phyloP scores from a whole-genome alignment of 2,329 filamentous ascomycete species.

The Lachnellula hyalina region DNA sequence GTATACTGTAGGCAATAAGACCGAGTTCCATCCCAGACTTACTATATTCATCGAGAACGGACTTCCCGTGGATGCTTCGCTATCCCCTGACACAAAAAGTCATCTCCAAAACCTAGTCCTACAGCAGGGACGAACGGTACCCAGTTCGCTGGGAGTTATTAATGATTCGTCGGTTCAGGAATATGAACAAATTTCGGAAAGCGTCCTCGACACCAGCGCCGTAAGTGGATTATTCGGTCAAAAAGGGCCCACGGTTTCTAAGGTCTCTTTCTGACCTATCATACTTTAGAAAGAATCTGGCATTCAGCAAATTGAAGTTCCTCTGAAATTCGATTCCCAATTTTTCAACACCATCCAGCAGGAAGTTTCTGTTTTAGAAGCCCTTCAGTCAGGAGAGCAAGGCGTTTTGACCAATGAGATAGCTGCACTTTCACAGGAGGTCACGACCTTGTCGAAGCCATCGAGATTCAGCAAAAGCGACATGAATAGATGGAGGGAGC shows the following conservation, averaged over 20 bases:
- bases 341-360: slow-evolving; percentile 74
- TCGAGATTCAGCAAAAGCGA: slow-evolving; percentile 58
- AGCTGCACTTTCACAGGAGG: slow-evolving; percentile 54
- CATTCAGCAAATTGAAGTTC: slow-evolving; percentile 59
- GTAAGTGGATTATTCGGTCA: too few relatives aligned
- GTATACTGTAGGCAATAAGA: slow-evolving; percentile 33
- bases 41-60: slow-evolving; percentile 64
- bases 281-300: neutral
- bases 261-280: neutral
- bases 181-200: too few relatives aligned
- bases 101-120: slow-evolving; percentile 54
- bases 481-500: slow-evolving; percentile 69
- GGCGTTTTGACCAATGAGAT: slow-evolving; percentile 59
- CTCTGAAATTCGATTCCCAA: slow-evolving; percentile 68
- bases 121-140: slow-evolving; percentile 6
- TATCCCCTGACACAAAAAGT: slow-evolving; percentile 50
- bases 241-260: too few relatives aligned
- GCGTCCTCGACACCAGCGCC: too few relatives aligned
- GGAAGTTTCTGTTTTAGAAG: slow-evolving; percentile 65
- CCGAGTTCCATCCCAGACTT: slow-evolving; percentile 59
- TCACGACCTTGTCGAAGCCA: slow-evolving; percentile 57
- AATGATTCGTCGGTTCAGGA: too few relatives aligned
- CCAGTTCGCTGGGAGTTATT: slow-evolving; percentile 5
- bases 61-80: slow-evolving; percentile 60
- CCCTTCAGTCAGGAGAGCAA: slow-evolving; percentile 58